Conservation (phyloP, 305 asterid species). For the Solanum hybrid region DNA sequence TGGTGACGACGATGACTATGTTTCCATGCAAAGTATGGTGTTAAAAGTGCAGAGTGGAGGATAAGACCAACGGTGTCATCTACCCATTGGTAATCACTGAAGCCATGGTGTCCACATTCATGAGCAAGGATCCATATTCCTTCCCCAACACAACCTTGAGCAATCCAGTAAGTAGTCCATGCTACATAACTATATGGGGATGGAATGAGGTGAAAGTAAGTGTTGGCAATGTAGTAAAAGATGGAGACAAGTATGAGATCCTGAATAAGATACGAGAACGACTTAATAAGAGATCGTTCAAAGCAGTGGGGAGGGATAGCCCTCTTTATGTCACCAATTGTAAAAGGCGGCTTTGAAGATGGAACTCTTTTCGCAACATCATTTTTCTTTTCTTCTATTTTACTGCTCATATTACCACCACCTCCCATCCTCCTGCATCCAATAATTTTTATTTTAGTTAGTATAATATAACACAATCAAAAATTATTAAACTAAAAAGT, state of each 20-base stretch:
- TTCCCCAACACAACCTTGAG: not conserved
- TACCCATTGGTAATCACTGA: not conserved
- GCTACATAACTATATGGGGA: not conserved
- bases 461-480: no score
- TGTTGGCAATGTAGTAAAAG: not conserved
- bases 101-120: not conserved
- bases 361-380: not conserved
- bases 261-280: not conserved
- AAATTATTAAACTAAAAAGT: no score
- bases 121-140: not conserved
- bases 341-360: not conserved
- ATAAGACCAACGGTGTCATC: not conserved
- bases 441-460: no score
- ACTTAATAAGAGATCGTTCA: not conserved
- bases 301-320: not conserved
- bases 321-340: not conserved
- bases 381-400: not conserved
- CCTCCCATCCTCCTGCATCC: not conserved
- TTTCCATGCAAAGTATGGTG: not conserved
- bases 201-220: not conserved
- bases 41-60: not conserved
- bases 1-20: not conserved
- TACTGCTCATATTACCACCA: not conserved
- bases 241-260: not conserved
- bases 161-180: not conserved